Evolutionary conservation across 768 basidiomycete species (phyloP), one percentile per base, ranked within the genome.

Genomic region (Auriscalpium microsporum): DNA sequence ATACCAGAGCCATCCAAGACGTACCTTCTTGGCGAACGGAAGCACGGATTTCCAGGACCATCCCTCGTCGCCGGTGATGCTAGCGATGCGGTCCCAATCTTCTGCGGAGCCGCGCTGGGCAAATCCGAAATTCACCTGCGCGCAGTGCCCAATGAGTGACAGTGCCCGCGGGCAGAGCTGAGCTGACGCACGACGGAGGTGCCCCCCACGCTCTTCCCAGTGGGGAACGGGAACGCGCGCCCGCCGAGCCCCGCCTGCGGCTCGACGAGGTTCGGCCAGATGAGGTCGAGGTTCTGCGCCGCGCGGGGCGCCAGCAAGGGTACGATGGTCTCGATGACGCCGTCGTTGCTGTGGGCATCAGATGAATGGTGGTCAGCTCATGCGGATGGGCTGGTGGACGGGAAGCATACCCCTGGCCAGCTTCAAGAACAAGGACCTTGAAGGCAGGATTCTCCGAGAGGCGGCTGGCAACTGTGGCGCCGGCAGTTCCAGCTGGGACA

Each of bases 1-100:
- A 28, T 28, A 28, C 28, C 40, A 42, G 40, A 42, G 14, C 40
- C 14, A 42, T 5, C 21, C 14, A 42, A 42, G 2, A 42, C 40
- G 8, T 13, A 42, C 40, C 40, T 42, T 42, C 40, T 42, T 42
- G 13, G 40, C 40, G 17, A 42, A 17, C 40, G 40, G 40, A 17
- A 19, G 46, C 16, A 48, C 21, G 23, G 17, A 48, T 50, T 42
- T 17, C 55, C 54, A 58, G 3, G 56, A 48, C 57, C 57, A 58
- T 3, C 57, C 57, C 11, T 28, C 34, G 45, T 58, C 57, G 45
- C 57, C 57, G 11, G 56, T 56, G 17, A 49, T 34, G 10, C 8
- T n/a, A 6, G 57, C 57, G 33, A 34, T 38, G 37, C 55, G 55
- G 35, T 58, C 54, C 17, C 37, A 58, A 33, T 57, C 52, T 8